phyloP scores from a whole-genome alignment of 345 rosid genomes.

The Abelmoschus esculentus region DNA sequence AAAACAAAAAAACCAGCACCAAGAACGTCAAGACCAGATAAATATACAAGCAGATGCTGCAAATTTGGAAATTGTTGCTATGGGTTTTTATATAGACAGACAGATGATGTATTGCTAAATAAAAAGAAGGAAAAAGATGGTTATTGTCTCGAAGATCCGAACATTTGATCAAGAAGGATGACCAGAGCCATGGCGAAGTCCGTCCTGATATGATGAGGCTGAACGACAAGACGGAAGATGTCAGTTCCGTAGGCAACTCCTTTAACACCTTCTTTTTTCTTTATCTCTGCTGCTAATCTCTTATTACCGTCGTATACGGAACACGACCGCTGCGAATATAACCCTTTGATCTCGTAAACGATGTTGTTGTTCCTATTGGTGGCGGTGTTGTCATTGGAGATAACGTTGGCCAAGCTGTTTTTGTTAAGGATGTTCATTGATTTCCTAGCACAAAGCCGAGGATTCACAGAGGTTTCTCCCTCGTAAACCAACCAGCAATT shows the following conservation, averaged over 20 bases:
- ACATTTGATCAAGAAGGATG: constrained; percentile 88
- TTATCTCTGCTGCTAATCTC: constrained; percentile 55
- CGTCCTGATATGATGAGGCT: constrained; percentile 41
- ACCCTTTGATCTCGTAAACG: constrained; percentile 73
- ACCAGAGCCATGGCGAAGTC: constrained; percentile 74
- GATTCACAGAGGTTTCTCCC: constrained; percentile 40
- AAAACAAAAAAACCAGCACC: constrained; percentile 12
- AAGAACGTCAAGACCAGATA: background rate
- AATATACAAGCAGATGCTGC: background rate
- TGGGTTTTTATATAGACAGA: background rate
- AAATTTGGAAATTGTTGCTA: background rate
- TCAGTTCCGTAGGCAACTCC: constrained; percentile 60
- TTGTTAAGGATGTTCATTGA: constrained; percentile 34
- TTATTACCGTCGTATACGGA: constrained; percentile 48
- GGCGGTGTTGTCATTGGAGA: background rate
- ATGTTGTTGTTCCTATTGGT: background rate
- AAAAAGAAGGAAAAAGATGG: background rate
- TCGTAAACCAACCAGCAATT: constrained; percentile 81
- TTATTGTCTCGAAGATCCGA: constrained; percentile 42
- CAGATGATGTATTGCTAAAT: too few species aligned
- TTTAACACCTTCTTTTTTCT: constrained; percentile 49
- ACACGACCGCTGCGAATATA: constrained; percentile 59
- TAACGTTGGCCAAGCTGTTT: constrained; percentile 54
- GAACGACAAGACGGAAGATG: constrained; percentile 64
- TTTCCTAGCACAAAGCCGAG: constrained; percentile 49